Evolutionary conservation across 2,329 filamentous ascomycete species (phyloP), one percentile per base, ranked within the genome.

Genomic region (Paradendryphiella salina): DNA sequence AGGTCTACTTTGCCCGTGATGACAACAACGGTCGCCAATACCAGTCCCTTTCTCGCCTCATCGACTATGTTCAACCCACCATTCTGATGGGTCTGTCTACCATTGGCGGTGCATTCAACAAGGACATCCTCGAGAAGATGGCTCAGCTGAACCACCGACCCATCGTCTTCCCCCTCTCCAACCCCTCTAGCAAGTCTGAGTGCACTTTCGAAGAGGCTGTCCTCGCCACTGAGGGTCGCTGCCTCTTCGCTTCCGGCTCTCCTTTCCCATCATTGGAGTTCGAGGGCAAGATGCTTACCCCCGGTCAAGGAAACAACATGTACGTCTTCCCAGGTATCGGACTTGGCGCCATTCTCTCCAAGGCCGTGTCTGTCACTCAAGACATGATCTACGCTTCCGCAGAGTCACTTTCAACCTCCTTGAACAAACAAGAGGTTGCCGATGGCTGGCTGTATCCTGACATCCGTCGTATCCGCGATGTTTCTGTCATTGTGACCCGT

Each of bases 321-420:
- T 96, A 96, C 72, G 89, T 99, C 55, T 99, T 99, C 85, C 94
- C 94, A 0, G 94, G 93, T 67, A 88, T 97, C 52, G 94, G 94
- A 50, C 85, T 97, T 23, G 94, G 92, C 54, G 89, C 93, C 60
- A 96, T 97, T 70, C 83, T 97, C 40, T 86, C 87, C 77, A 95
- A 96, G 80, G 84, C 91, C 10, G 86, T 89, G 60, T 85, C 85
- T 64, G 82, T 97, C 61, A 97, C 93, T 4, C 90, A 96, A 73
- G 85, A 87, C 74, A 99, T 99, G 94, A 91, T 99, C 69, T 97
- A 97, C 78, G 91, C 89, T 41, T 93, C 92, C 26, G 94, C 90
- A 21, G 86, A 87, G 33, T 87, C 90, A 4, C 83, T 97, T 15
- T 84, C 90, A 13, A 85, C 85, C 51, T 86, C 88, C 28, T 82